A percentile compares a stretch with the other conserved stretches of the same genome.
Evolutionary conservation across 2,329 filamentous ascomycete species (phyloP).

Genomic region (Fusarium anguioides): DNA sequence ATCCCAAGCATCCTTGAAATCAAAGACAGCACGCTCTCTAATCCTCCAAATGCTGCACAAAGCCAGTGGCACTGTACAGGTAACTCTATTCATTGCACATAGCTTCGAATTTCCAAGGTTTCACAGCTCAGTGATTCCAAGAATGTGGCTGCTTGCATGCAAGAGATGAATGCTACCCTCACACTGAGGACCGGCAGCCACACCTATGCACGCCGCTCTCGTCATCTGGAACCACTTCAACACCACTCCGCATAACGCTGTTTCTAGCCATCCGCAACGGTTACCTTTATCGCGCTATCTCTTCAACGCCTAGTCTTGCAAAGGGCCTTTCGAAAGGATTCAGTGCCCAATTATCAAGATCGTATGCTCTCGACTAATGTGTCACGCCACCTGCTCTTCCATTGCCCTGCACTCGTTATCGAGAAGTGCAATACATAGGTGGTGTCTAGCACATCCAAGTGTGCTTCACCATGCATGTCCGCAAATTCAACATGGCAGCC

Average conservation of each 20-base stretch:
- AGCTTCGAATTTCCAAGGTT: constrained; percentile 15
- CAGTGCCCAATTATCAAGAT: neutral
- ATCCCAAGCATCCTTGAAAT: neutral
- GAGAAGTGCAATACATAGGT: constrained; percentile 13
- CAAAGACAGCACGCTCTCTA: neutral
- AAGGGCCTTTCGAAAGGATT: neutral
- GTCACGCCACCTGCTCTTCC: constrained; percentile 25
- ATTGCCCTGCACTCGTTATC: constrained; percentile 15
- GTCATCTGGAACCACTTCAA: constrained; percentile 41
- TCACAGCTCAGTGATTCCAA: constrained; percentile 7
- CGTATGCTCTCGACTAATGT: constrained; percentile 15
- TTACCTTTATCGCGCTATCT: constrained; percentile 21
- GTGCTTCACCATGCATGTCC: constrained; percentile 25
- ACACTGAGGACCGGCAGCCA: constrained; percentile 23
- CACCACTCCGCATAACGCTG: constrained; percentile 28
- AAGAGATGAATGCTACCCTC: constrained; percentile 36
- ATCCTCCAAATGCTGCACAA: neutral
- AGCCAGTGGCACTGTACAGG: neutral
- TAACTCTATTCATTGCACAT: constrained; percentile 2
- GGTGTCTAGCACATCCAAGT: constrained; percentile 1
- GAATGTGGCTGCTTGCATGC: constrained; percentile 20
- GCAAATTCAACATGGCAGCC: constrained; percentile 23
- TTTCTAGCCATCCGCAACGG: constrained; percentile 27
- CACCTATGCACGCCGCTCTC: constrained; percentile 40
- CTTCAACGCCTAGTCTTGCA: neutral